phyloP scores from a whole-genome alignment of 2,329 filamentous ascomycete species.

The Periconia sp. region DNA sequence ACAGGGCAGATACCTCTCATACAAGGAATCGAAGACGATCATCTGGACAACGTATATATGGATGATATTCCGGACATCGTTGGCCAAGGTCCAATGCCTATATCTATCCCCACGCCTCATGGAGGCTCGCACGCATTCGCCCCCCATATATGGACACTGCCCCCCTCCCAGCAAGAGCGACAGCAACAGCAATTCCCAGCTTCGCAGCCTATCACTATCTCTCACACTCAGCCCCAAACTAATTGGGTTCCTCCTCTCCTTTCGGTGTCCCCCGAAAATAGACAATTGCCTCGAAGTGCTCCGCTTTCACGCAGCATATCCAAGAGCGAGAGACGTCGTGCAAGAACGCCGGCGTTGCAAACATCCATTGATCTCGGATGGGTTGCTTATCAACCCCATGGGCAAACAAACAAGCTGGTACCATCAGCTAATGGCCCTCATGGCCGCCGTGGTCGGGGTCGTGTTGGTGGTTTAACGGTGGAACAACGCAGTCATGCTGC shows the following conservation, averaged over 20 bases:
- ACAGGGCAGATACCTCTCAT: constrained; percentile 21
- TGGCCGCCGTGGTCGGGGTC: constrained; percentile 31
- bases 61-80: constrained; percentile 32
- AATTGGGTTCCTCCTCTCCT: constrained; percentile 24
- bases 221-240: constrained; percentile 26
- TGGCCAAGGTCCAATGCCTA: constrained; percentile 25
- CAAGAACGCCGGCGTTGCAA: constrained; percentile 23
- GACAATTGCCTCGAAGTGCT: constrained; percentile 21
- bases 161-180: constrained; percentile 6
- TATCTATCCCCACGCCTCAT: constrained; percentile 39
- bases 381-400: constrained; percentile 38
- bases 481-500: constrained; percentile 39
- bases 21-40: neutral
- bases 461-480: constrained; percentile 34
- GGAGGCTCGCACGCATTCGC: constrained; percentile 15
- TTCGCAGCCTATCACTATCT: constrained; percentile 32
- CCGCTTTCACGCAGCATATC: constrained; percentile 31
- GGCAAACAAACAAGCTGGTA: constrained; percentile 32
- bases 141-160: constrained; percentile 13
- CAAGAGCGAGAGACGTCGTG: constrained; percentile 20
- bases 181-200: constrained; percentile 1
- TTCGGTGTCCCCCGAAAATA: constrained; percentile 27
- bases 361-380: constrained; percentile 32
- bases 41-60: constrained; percentile 1
- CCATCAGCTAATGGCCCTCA: constrained; percentile 28